Percentiles rank a stretch among this genome's conserved stretches.
These are phyloP conservation scores for Suillus fuscotomentosus DNA, from an alignment of 768 basidiomycete genomes.

Conservation along the genomic window DNA sequence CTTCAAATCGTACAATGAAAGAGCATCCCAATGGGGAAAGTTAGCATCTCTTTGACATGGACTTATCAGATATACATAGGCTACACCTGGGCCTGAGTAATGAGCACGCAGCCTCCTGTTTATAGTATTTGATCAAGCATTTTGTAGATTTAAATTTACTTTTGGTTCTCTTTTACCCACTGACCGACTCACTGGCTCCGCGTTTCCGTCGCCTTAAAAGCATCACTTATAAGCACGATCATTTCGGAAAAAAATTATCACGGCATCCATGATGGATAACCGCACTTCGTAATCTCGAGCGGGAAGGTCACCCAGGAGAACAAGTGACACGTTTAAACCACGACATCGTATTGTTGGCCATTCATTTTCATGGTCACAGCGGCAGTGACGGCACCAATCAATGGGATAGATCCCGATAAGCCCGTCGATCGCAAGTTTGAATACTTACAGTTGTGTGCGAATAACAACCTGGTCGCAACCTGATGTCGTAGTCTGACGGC, in stretches of 20 bases:
- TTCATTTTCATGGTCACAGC: conserved; percentile 17
- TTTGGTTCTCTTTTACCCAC: neutral
- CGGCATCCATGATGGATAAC: conserved; percentile 21
- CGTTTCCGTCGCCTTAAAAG: neutral
- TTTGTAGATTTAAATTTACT: neutral
- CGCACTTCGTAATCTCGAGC: conserved; percentile 10
- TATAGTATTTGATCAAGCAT: conserved; percentile 6
- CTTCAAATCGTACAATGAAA: conserved; percentile 2
- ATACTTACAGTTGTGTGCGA: neutral
- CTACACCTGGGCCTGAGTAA: conserved; percentile 24
- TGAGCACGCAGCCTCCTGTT: conserved; percentile 10
- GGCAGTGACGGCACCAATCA: conserved; percentile 7
- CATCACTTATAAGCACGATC: conserved; percentile 19
- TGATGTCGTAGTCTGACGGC: neutral
- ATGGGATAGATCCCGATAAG: neutral
- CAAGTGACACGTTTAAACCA: conserved; percentile 7
- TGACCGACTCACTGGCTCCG: neutral
- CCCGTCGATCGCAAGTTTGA: conserved; percentile 1
- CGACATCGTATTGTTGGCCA: conserved; percentile 3
- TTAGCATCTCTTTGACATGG: conserved; percentile 15
- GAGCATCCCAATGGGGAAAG: conserved; percentile 9
- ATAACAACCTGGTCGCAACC: neutral
- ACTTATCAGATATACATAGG: conserved; percentile 23
- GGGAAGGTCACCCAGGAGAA: conserved; percentile 1
- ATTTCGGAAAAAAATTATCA: conserved; percentile 20